Conservation (phyloP, 116 monocot genomes). For the Iris pallida region DNA sequence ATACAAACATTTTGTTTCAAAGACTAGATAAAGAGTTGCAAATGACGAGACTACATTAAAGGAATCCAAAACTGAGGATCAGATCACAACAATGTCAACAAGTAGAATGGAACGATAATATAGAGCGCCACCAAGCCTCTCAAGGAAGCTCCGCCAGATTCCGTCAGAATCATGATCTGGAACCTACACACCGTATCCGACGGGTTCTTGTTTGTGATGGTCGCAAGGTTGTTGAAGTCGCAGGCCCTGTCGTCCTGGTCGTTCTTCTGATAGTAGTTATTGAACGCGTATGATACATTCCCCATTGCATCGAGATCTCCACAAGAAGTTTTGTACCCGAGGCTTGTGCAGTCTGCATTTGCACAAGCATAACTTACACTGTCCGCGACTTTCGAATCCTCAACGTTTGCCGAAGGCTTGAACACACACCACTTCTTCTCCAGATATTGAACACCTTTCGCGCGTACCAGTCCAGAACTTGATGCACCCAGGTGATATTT, state of each 20-base stretch:
- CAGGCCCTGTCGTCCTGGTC: slow-evolving; percentile 51
- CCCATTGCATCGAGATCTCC: slow-evolving; percentile 53
- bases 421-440: slow-evolving; percentile 77
- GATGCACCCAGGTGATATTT: slow-evolving; percentile 51
- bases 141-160: background rate
- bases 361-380: slow-evolving; percentile 77
- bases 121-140: background rate
- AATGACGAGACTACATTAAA: slow-evolving; percentile 47
- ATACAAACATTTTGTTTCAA: slow-evolving; percentile 34
- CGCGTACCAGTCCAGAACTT: slow-evolving; percentile 29
- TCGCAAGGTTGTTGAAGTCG: slow-evolving; percentile 12
- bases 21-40: slow-evolving; percentile 65
- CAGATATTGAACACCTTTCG: slow-evolving; percentile 43
- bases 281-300: slow-evolving; percentile 86
- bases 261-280: slow-evolving; percentile 47
- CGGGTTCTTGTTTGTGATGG: slow-evolving; percentile 12
- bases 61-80: slow-evolving; percentile 62
- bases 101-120: slow-evolving; percentile 47
- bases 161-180: slow-evolving; percentile 13
- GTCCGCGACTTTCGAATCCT: slow-evolving; percentile 29
- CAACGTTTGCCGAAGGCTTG: slow-evolving; percentile 15
- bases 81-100: slow-evolving; percentile 36
- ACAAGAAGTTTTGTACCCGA: slow-evolving; percentile 39
- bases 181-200: slow-evolving; percentile 17
- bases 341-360: slow-evolving; percentile 22